Base-by-base conservation (phyloP, 2,329 filamentous ascomycete species). In the Lachnellula occidentalis region DNA sequence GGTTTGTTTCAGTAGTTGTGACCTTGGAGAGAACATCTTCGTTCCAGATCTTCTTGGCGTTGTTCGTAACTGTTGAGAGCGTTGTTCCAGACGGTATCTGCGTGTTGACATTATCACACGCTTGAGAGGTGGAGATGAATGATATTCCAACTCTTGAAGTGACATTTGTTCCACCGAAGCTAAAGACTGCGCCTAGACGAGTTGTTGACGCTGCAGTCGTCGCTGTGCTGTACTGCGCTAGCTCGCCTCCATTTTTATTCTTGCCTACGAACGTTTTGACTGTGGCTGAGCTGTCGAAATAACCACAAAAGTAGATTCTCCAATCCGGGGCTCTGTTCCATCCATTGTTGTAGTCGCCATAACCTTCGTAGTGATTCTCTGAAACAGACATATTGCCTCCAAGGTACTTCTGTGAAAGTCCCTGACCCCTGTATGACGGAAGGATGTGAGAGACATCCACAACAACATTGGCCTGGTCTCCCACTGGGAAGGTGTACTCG, bases 391-490 rank as follows among this genome's bases (percentile, higher is more conserved):
- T 79, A 46, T 75, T 76, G 0, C 83, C 84, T 14, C 78, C 77
- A 6, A 80, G 72, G 63, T 85, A 87, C 41, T 76, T 73, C 64
- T 87, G 84, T 12, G 79, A 79, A 34, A 84, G 73, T 0, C 80
- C 79, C 58, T 79, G 73, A 1, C 80, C 79, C 36, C 82, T 74
- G 51, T 77, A 85, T 2, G 82, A 85, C 2, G 81, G 76, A 45
- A 87, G 70, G 21, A 82, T 77, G 65, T 87, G 83, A 1, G 82
- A 86, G 7, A 86, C 80, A 64, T 87, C 84, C 12, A 87, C 73
- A 15, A 87, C 63, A 42, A 80, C 73, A 15, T 73, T 74, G 2
- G 69, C 62, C 2, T 66, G 64, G 0, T 65, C 64, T 8, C 62
- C 61, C 1, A 62, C 59, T 0, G 82, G 78, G 53, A 86, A 88